Conservation (phyloP, 2,329 filamentous ascomycete genomes). For the Nemania abortiva region DNA sequence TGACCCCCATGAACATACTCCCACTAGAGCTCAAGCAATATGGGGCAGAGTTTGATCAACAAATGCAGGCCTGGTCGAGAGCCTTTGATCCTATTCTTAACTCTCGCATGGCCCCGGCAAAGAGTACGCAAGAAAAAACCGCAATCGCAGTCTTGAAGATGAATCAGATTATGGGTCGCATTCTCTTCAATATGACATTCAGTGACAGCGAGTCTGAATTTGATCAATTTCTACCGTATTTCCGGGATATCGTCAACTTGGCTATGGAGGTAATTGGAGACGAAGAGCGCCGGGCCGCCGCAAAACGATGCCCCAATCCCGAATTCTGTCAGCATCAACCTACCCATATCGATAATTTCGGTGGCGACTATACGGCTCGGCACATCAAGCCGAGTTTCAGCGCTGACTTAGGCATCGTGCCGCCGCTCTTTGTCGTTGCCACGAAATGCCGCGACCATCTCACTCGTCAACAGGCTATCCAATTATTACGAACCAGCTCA, state of each 20-base stretch:
- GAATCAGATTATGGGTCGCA: constrained; percentile 68
- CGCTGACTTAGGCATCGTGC: constrained; percentile 72
- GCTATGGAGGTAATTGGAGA: constrained; percentile 71
- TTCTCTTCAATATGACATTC: constrained; percentile 72
- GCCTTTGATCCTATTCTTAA: constrained; percentile 69
- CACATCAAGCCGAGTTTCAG: constrained; percentile 73
- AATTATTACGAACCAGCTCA: constrained; percentile 69
- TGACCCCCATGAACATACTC: constrained; percentile 65
- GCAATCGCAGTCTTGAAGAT: constrained; percentile 73
- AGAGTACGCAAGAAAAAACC: constrained; percentile 67
- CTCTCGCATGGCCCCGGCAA: constrained; percentile 61
- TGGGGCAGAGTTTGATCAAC: constrained; percentile 61
- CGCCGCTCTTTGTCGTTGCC: constrained; percentile 73
- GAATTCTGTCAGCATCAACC: constrained; percentile 58
- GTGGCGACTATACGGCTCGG: constrained; percentile 58
- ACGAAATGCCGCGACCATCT: constrained; percentile 72
- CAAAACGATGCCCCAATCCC: constrained; percentile 59
- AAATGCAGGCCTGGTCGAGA: constrained; percentile 66
- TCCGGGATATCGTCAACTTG: constrained; percentile 67
- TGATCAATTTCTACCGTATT: constrained; percentile 65
- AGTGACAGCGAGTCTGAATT: constrained; percentile 69
- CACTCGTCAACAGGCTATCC: constrained; percentile 70
- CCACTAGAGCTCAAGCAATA: constrained; percentile 62
- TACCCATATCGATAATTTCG: constrained; percentile 55
- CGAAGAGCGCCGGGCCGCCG: constrained; percentile 65